phyloP scores from a whole-genome alignment of 176 grass and related monocot genomes.

The Pontederia crassipes region DNA sequence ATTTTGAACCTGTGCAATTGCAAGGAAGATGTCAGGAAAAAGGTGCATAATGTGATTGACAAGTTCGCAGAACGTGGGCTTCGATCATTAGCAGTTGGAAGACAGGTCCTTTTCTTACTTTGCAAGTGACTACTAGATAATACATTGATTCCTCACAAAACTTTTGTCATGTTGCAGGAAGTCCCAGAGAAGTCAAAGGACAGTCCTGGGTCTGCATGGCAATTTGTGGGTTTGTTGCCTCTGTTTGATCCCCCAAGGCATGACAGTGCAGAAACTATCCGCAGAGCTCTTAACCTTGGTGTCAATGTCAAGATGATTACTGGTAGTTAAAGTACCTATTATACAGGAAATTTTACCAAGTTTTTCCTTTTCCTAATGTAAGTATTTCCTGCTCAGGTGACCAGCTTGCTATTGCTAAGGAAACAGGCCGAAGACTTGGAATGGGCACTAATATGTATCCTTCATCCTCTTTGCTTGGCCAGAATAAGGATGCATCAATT shows the following conservation, averaged over 20 bases:
- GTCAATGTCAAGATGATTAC: conserved; percentile 99
- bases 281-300: conserved; percentile 60
- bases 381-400: conserved; percentile 34
- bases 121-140: background rate
- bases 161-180: conserved; percentile 23
- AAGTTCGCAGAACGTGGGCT: conserved; percentile 86
- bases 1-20: conserved; percentile 58
- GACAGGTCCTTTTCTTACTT: conserved; percentile 30
- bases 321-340: conserved; percentile 19
- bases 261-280: conserved; percentile 94
- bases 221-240: conserved; percentile 72
- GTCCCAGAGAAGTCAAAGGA: conserved; percentile 76
- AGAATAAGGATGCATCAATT: conserved; percentile 45
- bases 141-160: background rate
- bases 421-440: conserved; percentile 84
- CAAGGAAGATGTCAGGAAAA: conserved; percentile 28
- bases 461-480: conserved; percentile 61
- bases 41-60: conserved; percentile 49
- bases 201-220: conserved; percentile 43
- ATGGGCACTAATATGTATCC: conserved; percentile 99
- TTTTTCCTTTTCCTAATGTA: background rate
- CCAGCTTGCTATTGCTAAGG: conserved; percentile 93
- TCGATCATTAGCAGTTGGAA: conserved; percentile 60
- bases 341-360: background rate
- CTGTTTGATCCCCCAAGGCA: conserved; percentile 84